phyloP scores from a whole-genome alignment of 129 eudicot genomes.

The Cynara cardunculus region DNA sequence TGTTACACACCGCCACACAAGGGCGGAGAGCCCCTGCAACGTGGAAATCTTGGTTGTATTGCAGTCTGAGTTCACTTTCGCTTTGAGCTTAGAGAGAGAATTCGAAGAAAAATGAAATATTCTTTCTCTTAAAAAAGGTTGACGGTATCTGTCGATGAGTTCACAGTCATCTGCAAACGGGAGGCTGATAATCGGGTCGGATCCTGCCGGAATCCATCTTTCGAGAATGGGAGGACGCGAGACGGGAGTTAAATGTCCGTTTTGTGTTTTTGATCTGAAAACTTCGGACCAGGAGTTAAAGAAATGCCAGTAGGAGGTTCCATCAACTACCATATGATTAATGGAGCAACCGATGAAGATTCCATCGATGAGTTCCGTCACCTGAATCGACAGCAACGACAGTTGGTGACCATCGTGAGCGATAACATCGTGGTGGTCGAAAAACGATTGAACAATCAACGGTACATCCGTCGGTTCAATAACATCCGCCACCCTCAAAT shows the following conservation, averaged over 20 bases:
- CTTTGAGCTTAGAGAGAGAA: slow-evolving; percentile 30
- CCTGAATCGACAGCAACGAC: not conserved
- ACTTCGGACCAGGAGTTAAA: slow-evolving; percentile 15
- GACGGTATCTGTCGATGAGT: slow-evolving; percentile 15
- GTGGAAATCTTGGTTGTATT: slow-evolving; percentile 24
- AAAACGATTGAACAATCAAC: not conserved
- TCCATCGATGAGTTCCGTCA: slow-evolving; percentile 37
- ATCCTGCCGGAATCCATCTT: not conserved
- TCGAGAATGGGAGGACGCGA: not conserved
- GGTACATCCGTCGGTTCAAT: slow-evolving; percentile 29
- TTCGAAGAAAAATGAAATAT: slow-evolving; percentile 32
- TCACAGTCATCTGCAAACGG: slow-evolving; percentile 25
- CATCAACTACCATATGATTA: slow-evolving; percentile 30
- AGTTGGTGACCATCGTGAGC: not conserved
- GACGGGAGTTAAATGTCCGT: not conserved
- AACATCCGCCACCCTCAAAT: slow-evolving; percentile 23
- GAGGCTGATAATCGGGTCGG: slow-evolving; percentile 3
- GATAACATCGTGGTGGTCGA: not conserved
- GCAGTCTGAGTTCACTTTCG: slow-evolving; percentile 24
- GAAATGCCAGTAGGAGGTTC: slow-evolving; percentile 40
- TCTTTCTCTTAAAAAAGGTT: slow-evolving; percentile 24
- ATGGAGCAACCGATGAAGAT: slow-evolving; percentile 34
- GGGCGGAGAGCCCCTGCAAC: slow-evolving; percentile 34
- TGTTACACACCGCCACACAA: slow-evolving; percentile 34
- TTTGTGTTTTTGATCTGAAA: not conserved